phyloP scores from a whole-genome alignment of 352 stramenopile genomes.

The Globisporangium cystogenes region DNA sequence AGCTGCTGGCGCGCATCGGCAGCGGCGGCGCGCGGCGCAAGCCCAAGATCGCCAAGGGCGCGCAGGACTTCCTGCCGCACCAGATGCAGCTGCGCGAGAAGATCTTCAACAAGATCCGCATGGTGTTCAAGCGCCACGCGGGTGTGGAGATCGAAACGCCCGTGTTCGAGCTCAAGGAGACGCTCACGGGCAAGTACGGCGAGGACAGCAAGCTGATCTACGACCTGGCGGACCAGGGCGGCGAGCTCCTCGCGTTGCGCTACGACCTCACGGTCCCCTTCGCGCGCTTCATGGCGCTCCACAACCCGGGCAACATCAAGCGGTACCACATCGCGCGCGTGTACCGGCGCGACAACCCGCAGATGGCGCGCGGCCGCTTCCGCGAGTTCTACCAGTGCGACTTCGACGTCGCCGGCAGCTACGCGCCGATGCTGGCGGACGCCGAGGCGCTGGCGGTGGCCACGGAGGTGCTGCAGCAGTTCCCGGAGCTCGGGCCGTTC shows the following conservation, averaged over 20 bases:
- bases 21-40: conserved; percentile 74
- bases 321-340: conserved; percentile 97
- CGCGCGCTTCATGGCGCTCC: conserved; percentile 96
- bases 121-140: conserved; percentile 97
- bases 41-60: conserved; percentile 88
- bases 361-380: conserved; percentile 93
- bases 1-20: conserved; percentile 55
- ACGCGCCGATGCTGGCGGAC: conserved; percentile 95
- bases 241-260: conserved; percentile 91
- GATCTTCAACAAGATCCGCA: conserved; percentile 96
- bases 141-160: conserved; percentile 98
- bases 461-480: conserved; percentile 89
- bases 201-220: conserved; percentile 99
- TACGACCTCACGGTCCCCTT: conserved; percentile 99
- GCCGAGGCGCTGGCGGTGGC: conserved; percentile 95
- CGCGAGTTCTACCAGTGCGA: conserved; percentile 99
- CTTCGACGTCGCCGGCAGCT: conserved; percentile 97
- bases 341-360: conserved; percentile 95
- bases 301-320: conserved; percentile 98
- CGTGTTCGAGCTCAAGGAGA: conserved; percentile 99
- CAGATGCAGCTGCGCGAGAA: conserved; percentile 97
- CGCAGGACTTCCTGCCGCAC: conserved; percentile 94
- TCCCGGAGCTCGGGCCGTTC: conserved; percentile 86
- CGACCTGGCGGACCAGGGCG: conserved; percentile 97
- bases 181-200: conserved; percentile 98